Conservation (phyloP, 768 basidiomycete species). For the Phaffia australis region DNA sequence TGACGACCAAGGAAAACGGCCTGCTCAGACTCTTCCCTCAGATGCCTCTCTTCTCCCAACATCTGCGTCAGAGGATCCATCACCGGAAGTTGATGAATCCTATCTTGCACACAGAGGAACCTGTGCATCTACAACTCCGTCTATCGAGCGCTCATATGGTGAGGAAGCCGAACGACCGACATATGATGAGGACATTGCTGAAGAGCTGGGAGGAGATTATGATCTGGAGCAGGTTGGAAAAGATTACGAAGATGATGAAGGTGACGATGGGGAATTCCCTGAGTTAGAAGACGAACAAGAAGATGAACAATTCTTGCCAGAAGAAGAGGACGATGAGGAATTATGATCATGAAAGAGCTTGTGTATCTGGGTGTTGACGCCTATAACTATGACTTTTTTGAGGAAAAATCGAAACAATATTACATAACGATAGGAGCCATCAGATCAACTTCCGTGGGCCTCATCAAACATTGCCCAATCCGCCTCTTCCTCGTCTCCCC, state of each 20-base stretch:
- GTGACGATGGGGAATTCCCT: not conserved
- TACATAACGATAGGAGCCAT: too few species aligned
- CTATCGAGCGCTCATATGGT: not conserved
- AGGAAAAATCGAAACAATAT: too few species aligned
- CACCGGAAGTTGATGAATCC: too few species aligned
- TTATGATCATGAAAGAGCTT: too few species aligned
- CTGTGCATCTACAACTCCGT: not conserved
- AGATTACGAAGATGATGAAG: constrained; percentile 15
- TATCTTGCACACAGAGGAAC: too few species aligned
- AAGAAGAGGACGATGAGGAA: not conserved
- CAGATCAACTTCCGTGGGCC: constrained; percentile 7
- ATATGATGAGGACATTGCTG: constrained; percentile 5
- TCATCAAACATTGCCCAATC: constrained; percentile 11
- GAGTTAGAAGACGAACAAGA: constrained; percentile 1
- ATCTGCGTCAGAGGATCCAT: not conserved
- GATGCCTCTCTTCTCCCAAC: not conserved
- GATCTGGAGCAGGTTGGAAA: constrained; percentile 1
- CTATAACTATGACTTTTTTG: too few species aligned
- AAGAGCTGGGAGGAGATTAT: constrained; percentile 13
- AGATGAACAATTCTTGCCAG: not conserved
- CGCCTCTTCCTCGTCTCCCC: not conserved
- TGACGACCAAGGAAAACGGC: not conserved
- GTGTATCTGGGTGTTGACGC: too few species aligned
- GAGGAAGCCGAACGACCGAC: not conserved
- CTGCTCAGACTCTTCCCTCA: constrained; percentile 4